Evolutionary conservation across 345 rosid species (phyloP), one percentile per base, ranked within the genome.

Genomic region (Reutealis trisperma): DNA sequence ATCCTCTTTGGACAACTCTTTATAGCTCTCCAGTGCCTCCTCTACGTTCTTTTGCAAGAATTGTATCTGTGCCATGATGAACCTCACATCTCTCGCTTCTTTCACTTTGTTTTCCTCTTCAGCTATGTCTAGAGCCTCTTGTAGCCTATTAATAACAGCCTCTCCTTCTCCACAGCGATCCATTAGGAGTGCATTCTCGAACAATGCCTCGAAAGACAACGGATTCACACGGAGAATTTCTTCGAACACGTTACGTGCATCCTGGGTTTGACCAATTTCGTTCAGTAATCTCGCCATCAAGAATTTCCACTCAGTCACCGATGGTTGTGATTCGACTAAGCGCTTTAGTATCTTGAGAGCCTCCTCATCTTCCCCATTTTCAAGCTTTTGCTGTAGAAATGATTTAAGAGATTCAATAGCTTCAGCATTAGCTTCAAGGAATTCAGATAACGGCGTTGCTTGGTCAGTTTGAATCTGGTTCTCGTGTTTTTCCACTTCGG

Each of bases 1-100:
- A 70, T 94, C 95, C 78, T 95, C 99, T 71, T 81, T 88, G 4
- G 88, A 84, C 77, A 93, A 69, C 51, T 91, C 83, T 52, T 86
- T 86, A 54, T 93, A 95, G 76, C 90, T 93, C 86, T 71, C 83
- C 89, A 95, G 78, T 8, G 97, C 97, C 63, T 79, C 94, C 55
- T 95, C 96, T 55, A 95, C 95, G 21, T 90, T 88, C 91, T 90
- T 91, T 83, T 88, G 97, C 88, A 93, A 77, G 76, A 95, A 95
- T 72, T 83, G 87, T 57, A 93, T 81, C 79, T 93, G 98, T 8
- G 99, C 97, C 87, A 95, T 91, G 19, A 93, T 91, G 84, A 95
- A 58, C 78, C 87, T 90, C 86, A 93, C 98, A 66, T 93, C 92
- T 68, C 99, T 86, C 0, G 88, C 88, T 75, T 95, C 98, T 76